These are phyloP conservation scores for Cichorium intybus DNA, from an alignment of 140 eudicot genomes.

Conservation along the genomic window DNA sequence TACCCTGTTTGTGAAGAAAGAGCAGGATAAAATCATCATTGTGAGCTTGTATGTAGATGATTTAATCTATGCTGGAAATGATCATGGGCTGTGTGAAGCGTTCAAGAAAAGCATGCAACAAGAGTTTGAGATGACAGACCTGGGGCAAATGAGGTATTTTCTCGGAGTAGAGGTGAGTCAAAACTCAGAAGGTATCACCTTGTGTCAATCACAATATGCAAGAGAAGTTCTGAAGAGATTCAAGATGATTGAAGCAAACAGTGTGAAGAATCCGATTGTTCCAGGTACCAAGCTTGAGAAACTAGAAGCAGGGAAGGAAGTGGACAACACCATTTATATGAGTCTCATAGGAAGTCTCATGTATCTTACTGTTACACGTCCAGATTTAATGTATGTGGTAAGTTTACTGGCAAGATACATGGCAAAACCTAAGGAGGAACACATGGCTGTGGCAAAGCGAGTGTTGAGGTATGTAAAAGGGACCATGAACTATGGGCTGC, in stretches of 20 bases:
- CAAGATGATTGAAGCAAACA: constrained; percentile 3
- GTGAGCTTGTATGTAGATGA: constrained; percentile 2
- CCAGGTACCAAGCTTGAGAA: background rate
- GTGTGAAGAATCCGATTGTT: background rate
- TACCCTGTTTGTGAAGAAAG: background rate
- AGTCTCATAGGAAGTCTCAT: too few species aligned
- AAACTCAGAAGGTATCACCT: background rate
- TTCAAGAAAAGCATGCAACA: constrained; percentile 1
- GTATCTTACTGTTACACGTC: too few species aligned
- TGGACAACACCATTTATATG: background rate
- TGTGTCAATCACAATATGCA: background rate
- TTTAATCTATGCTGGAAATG: background rate
- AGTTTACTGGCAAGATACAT: too few species aligned
- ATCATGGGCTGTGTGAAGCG: background rate
- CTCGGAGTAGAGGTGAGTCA: background rate
- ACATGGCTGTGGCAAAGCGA: too few species aligned
- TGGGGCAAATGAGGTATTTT: too few species aligned
- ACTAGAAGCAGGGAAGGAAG: background rate
- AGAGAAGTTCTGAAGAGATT: background rate
- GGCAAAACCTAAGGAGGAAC: too few species aligned
- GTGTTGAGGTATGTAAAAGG: too few species aligned
- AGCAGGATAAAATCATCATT: background rate
- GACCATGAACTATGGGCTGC: background rate
- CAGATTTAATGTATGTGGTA: too few species aligned
- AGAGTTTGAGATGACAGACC: too few species aligned